A percentile compares a stretch with the other conserved stretches of the same genome.
These are phyloP conservation scores for Debaryomyces subglobosus DNA, from an alignment of 1,139 yeast genomes.

Conservation along the genomic window DNA sequence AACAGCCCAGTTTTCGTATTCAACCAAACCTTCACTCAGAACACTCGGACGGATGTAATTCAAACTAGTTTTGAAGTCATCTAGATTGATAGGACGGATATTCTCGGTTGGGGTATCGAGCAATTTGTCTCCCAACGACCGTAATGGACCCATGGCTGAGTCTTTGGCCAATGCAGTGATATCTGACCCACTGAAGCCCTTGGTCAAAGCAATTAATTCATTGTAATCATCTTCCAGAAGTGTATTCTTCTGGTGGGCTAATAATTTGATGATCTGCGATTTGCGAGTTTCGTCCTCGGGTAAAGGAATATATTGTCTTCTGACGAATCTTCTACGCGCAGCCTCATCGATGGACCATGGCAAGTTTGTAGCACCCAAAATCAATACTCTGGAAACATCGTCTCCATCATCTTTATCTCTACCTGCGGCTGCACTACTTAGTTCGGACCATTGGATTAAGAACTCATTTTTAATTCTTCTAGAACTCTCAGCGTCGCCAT, in stretches of 20 bases:
- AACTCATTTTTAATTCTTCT: slow-evolving; percentile 93
- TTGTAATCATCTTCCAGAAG: slow-evolving; percentile 65
- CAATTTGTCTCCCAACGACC: slow-evolving; percentile 87
- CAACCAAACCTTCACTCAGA: slow-evolving; percentile 74
- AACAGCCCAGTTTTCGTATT: slow-evolving; percentile 86
- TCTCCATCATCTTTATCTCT: slow-evolving; percentile 61
- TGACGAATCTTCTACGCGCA: slow-evolving; percentile 90
- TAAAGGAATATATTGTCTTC: slow-evolving; percentile 91
- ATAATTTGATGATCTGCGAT: slow-evolving; percentile 69
- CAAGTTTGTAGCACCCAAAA: slow-evolving; percentile 91
- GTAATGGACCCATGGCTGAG: slow-evolving; percentile 97
- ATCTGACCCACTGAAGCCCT: slow-evolving; percentile 91
- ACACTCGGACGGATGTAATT: slow-evolving; percentile 91
- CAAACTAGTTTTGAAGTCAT: slow-evolving; percentile 78
- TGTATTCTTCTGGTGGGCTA: slow-evolving; percentile 77
- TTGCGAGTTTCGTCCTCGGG: slow-evolving; percentile 86
- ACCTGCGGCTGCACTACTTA: slow-evolving; percentile 93
- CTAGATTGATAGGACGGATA: slow-evolving; percentile 75
- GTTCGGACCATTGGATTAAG: slow-evolving; percentile 92
- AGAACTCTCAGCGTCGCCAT: slow-evolving; percentile 91
- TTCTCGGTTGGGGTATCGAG: slow-evolving; percentile 83
- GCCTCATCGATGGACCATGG: slow-evolving; percentile 99
- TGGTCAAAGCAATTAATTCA: slow-evolving; percentile 62
- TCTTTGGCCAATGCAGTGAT: slow-evolving; percentile 95
- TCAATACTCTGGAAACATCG: slow-evolving; percentile 68